Conservation (phyloP, 148 eudicot genomes). For the Fagopyrum homotropicum region DNA sequence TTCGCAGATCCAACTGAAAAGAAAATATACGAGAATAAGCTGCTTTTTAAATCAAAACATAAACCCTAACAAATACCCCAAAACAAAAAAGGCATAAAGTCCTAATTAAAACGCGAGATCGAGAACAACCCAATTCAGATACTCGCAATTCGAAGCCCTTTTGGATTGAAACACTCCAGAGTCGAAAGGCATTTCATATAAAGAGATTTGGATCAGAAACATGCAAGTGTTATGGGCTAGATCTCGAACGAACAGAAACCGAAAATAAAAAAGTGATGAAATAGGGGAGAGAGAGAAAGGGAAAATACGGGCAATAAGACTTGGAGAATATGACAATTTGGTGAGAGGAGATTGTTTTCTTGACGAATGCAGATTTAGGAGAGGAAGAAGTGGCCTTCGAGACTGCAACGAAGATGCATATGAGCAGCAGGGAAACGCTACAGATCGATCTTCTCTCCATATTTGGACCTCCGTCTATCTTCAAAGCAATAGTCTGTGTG, state of each 20-base stretch:
- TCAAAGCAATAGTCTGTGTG: not conserved
- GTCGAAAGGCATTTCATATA: not conserved
- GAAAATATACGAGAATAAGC: too few species aligned
- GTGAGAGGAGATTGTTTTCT: conserved; percentile 62
- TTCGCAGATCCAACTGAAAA: too few species aligned
- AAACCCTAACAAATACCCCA: too few species aligned
- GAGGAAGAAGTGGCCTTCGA: conserved; percentile 21
- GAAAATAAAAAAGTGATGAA: not conserved
- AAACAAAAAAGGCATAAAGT: not conserved
- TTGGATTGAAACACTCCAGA: too few species aligned
- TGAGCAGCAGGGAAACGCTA: not conserved
- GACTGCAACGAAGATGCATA: conserved; percentile 10
- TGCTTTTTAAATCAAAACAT: too few species aligned
- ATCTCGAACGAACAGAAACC: not conserved
- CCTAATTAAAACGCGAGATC: not conserved
- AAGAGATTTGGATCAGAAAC: not conserved
- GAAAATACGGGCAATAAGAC: conserved; percentile 65
- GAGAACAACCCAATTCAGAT: not conserved
- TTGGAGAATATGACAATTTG: conserved; percentile 72
- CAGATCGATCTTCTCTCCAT: conserved; percentile 7
- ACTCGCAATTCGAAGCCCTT: not conserved
- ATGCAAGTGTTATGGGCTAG: too few species aligned
- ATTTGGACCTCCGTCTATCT: not conserved
- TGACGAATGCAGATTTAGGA: conserved; percentile 37
- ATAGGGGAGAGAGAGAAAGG: conserved; percentile 12